These are phyloP conservation scores for Pestalotiopsis sp. DNA, from an alignment of 2,329 filamentous ascomycete genomes.

Conservation along the genomic window DNA sequence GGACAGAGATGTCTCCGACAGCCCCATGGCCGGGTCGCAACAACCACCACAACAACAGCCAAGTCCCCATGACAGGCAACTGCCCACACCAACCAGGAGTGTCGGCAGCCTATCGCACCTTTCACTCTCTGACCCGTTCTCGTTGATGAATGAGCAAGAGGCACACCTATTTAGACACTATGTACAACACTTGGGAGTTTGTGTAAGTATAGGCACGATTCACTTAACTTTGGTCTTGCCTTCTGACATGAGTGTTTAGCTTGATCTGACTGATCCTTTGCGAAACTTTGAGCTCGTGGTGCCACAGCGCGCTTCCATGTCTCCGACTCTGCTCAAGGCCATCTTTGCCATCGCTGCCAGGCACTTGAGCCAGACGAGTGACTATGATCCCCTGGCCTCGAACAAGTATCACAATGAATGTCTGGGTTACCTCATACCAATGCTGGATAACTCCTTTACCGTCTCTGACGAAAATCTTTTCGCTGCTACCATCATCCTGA, in stretches of 20 bases:
- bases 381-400: conserved; percentile 51
- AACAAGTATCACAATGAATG: conserved; percentile 58
- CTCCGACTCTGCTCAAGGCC: conserved; percentile 56
- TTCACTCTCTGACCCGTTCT: conserved; percentile 23
- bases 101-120: conserved; percentile 10
- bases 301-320: conserved; percentile 52
- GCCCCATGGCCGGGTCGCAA: conserved; percentile 16
- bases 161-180: conserved; percentile 38
- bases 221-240: not conserved
- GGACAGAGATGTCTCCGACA: conserved; percentile 5
- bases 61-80: conserved; percentile 1
- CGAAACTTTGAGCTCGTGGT: conserved; percentile 57
- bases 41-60: conserved; percentile 2
- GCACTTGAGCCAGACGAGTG: conserved; percentile 51
- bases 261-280: conserved; percentile 33
- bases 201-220: conserved; percentile 27
- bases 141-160: conserved; percentile 33
- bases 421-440: conserved; percentile 50
- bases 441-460: conserved; percentile 41
- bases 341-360: conserved; percentile 59
- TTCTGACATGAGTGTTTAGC: conserved; percentile 18
- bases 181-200: conserved; percentile 36
- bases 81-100: conserved; percentile 16
- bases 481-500: conserved; percentile 53
- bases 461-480: conserved; percentile 54